Percentiles rank a stretch among this genome's conserved stretches.
These are phyloP conservation scores for Exobasidium rhododendri DNA, from an alignment of 1,284 basidiomycete species.

Conservation along the genomic window DNA sequence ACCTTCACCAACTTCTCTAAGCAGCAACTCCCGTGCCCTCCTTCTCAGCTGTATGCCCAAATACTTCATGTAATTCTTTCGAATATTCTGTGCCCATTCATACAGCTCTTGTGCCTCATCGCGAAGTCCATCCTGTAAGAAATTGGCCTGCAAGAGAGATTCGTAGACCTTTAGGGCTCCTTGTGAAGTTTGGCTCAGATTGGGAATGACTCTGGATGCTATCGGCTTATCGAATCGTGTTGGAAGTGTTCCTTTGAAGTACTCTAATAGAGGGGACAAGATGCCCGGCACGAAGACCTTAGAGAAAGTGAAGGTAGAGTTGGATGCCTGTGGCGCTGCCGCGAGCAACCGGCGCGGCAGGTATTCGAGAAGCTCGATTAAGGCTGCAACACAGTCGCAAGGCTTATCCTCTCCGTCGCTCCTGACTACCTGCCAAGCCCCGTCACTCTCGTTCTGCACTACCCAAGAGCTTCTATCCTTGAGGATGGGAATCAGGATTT, in stretches of 20 bases:
- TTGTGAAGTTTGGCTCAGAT: background rate
- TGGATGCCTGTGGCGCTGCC: background rate
- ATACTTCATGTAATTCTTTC: background rate
- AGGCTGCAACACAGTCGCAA: background rate
- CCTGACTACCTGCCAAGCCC: background rate
- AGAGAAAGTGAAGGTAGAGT: background rate
- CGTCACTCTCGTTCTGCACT: background rate
- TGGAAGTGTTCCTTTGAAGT: background rate
- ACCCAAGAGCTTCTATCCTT: background rate
- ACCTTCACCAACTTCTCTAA: constrained; percentile 2
- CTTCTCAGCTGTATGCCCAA: background rate
- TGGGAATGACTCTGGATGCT: no score
- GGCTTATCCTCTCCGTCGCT: background rate
- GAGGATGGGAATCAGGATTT: background rate
- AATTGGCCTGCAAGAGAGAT: background rate
- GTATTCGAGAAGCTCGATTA: constrained; percentile 3
- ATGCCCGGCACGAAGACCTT: background rate
- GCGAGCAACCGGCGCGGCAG: background rate
- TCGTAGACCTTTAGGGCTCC: background rate
- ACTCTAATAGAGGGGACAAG: background rate
- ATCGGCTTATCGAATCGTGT: background rate
- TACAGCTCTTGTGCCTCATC: constrained; percentile 7
- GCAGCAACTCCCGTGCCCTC: background rate
- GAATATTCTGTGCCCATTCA: background rate
- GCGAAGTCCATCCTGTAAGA: background rate